A percentile compares a stretch with the other conserved stretches of the same genome.
Conservation (phyloP, 2,329 filamentous ascomycete species). For the Colletotrichum sp. region DNA sequence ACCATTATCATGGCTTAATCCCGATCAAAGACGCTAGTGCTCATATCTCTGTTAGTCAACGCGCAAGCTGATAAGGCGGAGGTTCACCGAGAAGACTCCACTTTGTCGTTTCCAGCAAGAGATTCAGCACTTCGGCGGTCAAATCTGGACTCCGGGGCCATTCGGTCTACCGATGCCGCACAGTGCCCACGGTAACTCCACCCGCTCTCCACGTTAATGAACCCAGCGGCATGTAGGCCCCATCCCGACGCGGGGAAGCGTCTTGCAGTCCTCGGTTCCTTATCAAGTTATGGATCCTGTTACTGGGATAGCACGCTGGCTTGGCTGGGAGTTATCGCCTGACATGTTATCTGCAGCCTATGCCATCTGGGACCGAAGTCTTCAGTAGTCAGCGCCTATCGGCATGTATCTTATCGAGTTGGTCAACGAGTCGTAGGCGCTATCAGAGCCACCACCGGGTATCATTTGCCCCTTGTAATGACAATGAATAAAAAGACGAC, state of each 20-base stretch:
- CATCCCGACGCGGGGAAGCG: slow-evolving; percentile 8
- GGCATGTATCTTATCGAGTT: background rate
- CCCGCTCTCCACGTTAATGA: background rate
- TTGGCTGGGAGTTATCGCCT: background rate
- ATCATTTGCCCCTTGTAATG: background rate
- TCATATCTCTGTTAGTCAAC: slow-evolving; percentile 15
- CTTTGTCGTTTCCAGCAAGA: background rate
- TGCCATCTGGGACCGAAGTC: background rate
- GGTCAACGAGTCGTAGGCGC: background rate
- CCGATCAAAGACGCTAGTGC: slow-evolving; percentile 1
- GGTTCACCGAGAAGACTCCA: slow-evolving; percentile 16
- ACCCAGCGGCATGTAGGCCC: background rate
- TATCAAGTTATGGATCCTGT: slow-evolving; percentile 5
- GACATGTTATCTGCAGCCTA: slow-evolving; percentile 15
- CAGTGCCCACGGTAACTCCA: slow-evolving; percentile 10
- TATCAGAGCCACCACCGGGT: background rate
- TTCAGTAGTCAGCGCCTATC: background rate
- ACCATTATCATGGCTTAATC: background rate
- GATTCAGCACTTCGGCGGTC: background rate
- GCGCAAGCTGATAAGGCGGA: slow-evolving; percentile 21
- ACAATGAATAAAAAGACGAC: background rate
- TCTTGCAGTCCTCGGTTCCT: background rate
- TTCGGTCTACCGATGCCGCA: background rate
- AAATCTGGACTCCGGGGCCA: background rate
- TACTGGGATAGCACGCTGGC: background rate